These are phyloP conservation scores for Colletotrichum shisoi DNA, from an alignment of 2,329 filamentous ascomycete genomes.

Conservation along the genomic window DNA sequence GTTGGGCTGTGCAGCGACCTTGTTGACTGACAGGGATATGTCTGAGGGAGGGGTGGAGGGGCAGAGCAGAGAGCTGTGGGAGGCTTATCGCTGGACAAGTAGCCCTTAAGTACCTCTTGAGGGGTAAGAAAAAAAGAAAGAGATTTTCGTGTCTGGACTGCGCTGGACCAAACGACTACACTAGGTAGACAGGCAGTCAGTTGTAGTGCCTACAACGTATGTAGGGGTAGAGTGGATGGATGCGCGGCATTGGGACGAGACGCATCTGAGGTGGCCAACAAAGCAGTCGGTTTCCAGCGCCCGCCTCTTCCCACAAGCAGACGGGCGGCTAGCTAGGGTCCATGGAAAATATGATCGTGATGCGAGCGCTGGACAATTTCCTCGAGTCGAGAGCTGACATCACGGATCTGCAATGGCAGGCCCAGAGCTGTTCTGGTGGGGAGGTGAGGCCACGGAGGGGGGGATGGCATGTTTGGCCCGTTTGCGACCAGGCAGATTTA, in stretches of 20 bases:
- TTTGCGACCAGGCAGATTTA: conserved; percentile 20
- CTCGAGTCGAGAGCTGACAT: conserved; percentile 33
- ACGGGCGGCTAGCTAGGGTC: conserved; percentile 21
- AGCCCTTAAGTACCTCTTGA: conserved; percentile 12
- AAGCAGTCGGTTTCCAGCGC: conserved; percentile 12
- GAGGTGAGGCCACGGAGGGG: conserved; percentile 23
- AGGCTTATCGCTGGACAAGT: conserved; percentile 34
- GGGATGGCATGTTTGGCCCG: conserved; percentile 15
- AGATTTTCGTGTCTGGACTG: conserved; percentile 11
- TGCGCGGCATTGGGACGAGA: conserved; percentile 3
- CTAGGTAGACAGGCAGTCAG: background rate
- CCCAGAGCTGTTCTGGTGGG: conserved; percentile 10
- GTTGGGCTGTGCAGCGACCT: conserved; percentile 38
- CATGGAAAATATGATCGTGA: conserved; percentile 17
- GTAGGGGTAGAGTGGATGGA: no score
- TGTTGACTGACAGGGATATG: conserved; percentile 31
- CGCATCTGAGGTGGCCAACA: conserved; percentile 24
- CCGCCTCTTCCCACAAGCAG: conserved; percentile 19
- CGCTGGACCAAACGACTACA: conserved; percentile 5
- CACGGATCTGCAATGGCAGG: conserved; percentile 30
- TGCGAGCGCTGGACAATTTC: conserved; percentile 3
- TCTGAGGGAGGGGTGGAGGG: conserved; percentile 34
- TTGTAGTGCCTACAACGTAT: no score
- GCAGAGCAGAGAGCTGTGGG: conserved; percentile 22
- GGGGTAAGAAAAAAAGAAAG: conserved; percentile 1